phyloP scores from a whole-genome alignment of 2,329 filamentous ascomycete species.

The Xylariaceae sp. region DNA sequence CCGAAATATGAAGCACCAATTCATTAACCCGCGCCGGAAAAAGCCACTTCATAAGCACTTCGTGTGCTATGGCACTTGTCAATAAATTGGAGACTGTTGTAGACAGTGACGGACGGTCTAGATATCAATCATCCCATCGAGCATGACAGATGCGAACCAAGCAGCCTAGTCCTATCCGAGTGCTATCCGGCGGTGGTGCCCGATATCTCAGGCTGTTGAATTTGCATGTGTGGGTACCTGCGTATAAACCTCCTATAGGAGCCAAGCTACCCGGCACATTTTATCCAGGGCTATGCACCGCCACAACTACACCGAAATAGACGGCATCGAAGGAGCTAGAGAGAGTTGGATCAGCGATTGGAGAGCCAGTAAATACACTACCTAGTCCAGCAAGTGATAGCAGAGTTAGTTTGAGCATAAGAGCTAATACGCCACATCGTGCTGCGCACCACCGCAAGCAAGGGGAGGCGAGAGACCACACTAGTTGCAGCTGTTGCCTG shows the following conservation, averaged over 20 bases:
- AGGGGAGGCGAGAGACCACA: neutral
- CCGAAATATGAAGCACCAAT: neutral
- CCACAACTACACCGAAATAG: neutral
- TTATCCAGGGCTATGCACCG: neutral
- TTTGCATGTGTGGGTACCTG: neutral
- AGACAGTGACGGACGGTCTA: neutral
- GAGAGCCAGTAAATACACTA: neutral
- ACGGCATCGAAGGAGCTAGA: neutral
- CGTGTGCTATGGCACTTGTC: neutral
- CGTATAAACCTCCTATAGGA: neutral
- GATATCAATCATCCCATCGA: neutral
- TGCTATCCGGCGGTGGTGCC: neutral
- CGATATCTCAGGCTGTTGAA: no score
- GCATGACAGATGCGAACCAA: neutral
- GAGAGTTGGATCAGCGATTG: neutral
- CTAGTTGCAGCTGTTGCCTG: conserved; percentile 9
- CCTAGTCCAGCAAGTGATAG: neutral
- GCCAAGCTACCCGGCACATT: neutral
- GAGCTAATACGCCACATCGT: neutral
- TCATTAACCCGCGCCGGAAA: neutral
- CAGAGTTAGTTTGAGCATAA: neutral
- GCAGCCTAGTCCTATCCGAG: neutral
- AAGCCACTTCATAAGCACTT: neutral
- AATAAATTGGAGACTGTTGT: neutral
- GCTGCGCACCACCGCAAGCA: neutral